Conservation (phyloP, 805 yeast genomes). For the Yarrowia keelungensis region DNA sequence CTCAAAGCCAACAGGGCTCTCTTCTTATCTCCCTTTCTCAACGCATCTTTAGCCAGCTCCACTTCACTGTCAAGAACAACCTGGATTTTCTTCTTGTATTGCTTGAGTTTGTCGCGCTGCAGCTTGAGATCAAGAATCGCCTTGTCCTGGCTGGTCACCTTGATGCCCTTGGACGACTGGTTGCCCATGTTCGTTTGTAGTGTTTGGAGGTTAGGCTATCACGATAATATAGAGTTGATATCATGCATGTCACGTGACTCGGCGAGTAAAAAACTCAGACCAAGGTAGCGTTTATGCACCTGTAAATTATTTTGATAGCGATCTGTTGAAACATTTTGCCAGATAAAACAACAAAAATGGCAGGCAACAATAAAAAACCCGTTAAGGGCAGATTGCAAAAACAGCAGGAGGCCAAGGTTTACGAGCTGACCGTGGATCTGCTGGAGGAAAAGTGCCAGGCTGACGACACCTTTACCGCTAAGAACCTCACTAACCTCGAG, state of each 20-base stretch:
- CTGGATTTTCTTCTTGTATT: slow-evolving; percentile 68
- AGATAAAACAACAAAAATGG: slow-evolving; percentile 20
- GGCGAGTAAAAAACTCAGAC: slow-evolving; percentile 7
- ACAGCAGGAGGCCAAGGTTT: slow-evolving; percentile 36
- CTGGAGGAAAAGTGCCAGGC: slow-evolving; percentile 29
- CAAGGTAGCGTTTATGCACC: slow-evolving; percentile 21
- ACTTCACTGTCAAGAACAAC: slow-evolving; percentile 67
- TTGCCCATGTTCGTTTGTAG: slow-evolving; percentile 50
- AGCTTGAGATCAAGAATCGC: slow-evolving; percentile 86
- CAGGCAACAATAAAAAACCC: slow-evolving; percentile 15
- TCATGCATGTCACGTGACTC: slow-evolving; percentile 23
- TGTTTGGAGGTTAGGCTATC: background rate
- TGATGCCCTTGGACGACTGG: slow-evolving; percentile 47
- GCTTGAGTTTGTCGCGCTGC: slow-evolving; percentile 83
- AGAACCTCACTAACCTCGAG: slow-evolving; percentile 34
- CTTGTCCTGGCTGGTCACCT: slow-evolving; percentile 81
- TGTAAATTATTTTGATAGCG: slow-evolving; percentile 31
- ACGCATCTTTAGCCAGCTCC: slow-evolving; percentile 62
- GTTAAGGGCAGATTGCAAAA: slow-evolving; percentile 17
- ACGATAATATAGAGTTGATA: background rate
- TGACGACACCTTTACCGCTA: slow-evolving; percentile 19
- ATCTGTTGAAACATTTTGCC: background rate
- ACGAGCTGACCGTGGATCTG: slow-evolving; percentile 22
- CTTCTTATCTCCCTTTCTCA: slow-evolving; percentile 60
- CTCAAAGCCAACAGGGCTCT: slow-evolving; percentile 74